Base-by-base conservation (phyloP, 257 asterid genomes). In the Primulina eburnea region DNA sequence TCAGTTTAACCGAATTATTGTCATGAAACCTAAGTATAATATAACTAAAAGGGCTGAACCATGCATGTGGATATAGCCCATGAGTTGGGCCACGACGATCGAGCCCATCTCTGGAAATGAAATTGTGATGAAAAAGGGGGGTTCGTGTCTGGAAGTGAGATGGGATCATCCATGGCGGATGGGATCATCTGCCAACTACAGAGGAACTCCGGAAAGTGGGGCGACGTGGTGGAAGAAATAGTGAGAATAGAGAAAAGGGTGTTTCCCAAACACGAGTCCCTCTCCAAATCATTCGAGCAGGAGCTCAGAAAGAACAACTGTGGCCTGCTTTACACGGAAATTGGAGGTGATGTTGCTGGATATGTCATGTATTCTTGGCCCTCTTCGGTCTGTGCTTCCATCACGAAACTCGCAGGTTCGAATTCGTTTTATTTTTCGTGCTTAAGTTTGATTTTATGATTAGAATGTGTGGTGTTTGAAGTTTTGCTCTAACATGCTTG, bases 211-310 rank as follows among this genome's bases (percentile, higher is more conserved):
- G 24, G 68, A 62, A 76, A 75, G 29, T 83, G 87, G 78, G 77
- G 38, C 4, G 73, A 82, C 61, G 68, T 79, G 66, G 85, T 90
- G 65, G 93, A 85, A 24, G 96, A 85, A 16, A 85, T 92, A 7
- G 88, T 84, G 65, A 82, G 87, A 74, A 87, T 87, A 43, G 98
- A 92, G 96, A 92, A 85, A 69, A 81, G 79, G 82, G 67, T 83
- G 24, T 92, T 92, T 77, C 98, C 98, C 0, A 92, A 92, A 75
- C 97, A 90, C 76, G 97, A 92, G 75, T 92, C 97, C 5, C 88
- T 92, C 1, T 89, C 98, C 63, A 79, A 84, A 50, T 81, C 86
- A 8, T 92, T 92, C 70, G 86, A 88, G 69, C 82, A 81, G 56
- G 96, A 90, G 79, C 83, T 88, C 29, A 83, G 64, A 32, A 92